Conservation (phyloP, 1,284 basidiomycete genomes). For the Austroboletus niveus region DNA sequence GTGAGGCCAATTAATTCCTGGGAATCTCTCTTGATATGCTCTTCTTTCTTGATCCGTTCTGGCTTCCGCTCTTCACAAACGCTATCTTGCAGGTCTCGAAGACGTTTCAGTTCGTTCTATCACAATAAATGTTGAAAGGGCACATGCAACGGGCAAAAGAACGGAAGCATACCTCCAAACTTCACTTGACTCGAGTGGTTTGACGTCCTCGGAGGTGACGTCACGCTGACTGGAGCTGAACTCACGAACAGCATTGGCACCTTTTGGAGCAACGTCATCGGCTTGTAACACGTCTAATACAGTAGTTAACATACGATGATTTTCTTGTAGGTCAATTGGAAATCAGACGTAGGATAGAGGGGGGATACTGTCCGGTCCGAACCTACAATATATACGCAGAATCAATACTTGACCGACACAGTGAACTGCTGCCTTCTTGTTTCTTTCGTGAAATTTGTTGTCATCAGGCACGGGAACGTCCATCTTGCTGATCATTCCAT, state of each 20-base stretch:
- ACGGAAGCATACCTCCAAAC: constrained; percentile 10
- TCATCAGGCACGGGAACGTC: neutral
- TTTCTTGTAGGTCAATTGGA: neutral
- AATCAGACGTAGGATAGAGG: neutral
- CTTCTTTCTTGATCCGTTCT: constrained; percentile 16
- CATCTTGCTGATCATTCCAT: fast-evolving
- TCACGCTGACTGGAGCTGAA: no score
- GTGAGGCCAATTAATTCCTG: constrained; percentile 19
- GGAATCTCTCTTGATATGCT: neutral
- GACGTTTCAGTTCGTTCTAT: constrained; percentile 14
- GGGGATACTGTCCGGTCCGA: constrained; percentile 1
- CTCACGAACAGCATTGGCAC: neutral
- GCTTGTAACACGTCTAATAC: constrained; percentile 20
- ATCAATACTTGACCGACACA: constrained; percentile 8
- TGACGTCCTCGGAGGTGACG: constrained; percentile 5
- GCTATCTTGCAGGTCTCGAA: constrained; percentile 2
- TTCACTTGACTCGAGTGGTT: neutral
- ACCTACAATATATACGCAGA: neutral
- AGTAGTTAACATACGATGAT: neutral
- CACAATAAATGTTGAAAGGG: neutral
- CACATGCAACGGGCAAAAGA: neutral
- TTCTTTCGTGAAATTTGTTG: constrained; percentile 9
- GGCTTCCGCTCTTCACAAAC: constrained; percentile 6
- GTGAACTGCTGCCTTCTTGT: constrained; percentile 17
- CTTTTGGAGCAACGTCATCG: constrained; percentile 14